Percentiles rank a stretch among this genome's conserved stretches.
Conservation (phyloP, 176 grass and related monocot species). For the Echinochloa phyllopogon region DNA sequence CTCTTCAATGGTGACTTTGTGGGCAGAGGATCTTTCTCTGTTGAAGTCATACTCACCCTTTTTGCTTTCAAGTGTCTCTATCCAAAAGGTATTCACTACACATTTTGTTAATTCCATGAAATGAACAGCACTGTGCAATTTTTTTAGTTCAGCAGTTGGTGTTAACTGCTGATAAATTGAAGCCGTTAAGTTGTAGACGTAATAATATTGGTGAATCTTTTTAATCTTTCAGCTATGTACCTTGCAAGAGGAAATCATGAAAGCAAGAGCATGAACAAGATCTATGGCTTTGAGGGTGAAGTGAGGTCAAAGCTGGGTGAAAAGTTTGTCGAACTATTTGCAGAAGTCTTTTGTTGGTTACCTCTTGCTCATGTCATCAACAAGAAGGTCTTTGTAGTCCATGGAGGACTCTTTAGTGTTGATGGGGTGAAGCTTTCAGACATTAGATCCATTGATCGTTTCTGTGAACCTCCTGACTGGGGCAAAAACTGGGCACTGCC, state of each 20-base stretch:
- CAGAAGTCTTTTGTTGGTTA: slow-evolving; percentile 90
- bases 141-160: background rate
- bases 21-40: slow-evolving; percentile 92
- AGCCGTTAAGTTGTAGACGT: background rate
- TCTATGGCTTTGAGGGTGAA: slow-evolving; percentile 98
- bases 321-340: slow-evolving; percentile 87
- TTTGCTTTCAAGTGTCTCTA: slow-evolving; percentile 94
- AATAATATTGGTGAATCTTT: slow-evolving; percentile 35
- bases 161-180: background rate
- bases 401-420: slow-evolving; percentile 94
- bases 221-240: slow-evolving; percentile 74
- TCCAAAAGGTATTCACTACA: slow-evolving; percentile 59
- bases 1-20: slow-evolving; percentile 99
- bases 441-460: slow-evolving; percentile 88
- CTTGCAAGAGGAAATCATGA: slow-evolving; percentile 95
- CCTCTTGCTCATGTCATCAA: slow-evolving; percentile 97
- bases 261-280: slow-evolving; percentile 99
- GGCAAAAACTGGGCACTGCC: background rate
- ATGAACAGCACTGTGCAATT: background rate
- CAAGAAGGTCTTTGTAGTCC: slow-evolving; percentile 82
- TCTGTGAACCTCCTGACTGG: slow-evolving; percentile 73
- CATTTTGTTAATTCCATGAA: slow-evolving; percentile 13
- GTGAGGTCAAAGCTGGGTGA: slow-evolving; percentile 85
- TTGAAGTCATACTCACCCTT: slow-evolving; percentile 96
- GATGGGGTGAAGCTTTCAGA: slow-evolving; percentile 97